Base-by-base conservation (phyloP, 1,284 basidiomycete genomes). In the Limonomyces culmigenus region DNA sequence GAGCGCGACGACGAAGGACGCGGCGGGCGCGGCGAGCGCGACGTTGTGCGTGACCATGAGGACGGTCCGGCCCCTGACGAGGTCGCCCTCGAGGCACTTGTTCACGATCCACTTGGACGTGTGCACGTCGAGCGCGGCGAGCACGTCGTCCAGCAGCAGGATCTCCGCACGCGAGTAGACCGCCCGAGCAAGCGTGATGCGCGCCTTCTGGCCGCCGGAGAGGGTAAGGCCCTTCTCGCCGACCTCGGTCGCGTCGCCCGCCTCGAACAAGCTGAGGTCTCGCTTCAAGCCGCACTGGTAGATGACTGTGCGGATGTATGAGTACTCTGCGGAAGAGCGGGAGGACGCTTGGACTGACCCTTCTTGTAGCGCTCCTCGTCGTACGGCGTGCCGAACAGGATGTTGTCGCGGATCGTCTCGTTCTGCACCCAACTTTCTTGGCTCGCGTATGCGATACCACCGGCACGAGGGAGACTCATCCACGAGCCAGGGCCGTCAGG, bases 161-260 rank as follows among this genome's bases (percentile, higher is more conserved):
- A 78, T 65, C 12, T 67, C 55, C 1, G 77, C 70, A 10, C 51
- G 50, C 18, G 72, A 72, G 49, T 83, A 83, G 4, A 83, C 60
- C 0, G 78, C 78, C 30, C 80, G 63, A 3, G 80, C 79, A 1
- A 85, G 59, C 0, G 77, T 87, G 32, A 91, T 60, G 15, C 78
- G 60, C 6, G 79, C 79, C 52, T 81, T 83, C 49, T 83, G 79
- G n/a, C 79, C 79, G 19, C 78, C 78, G 47, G 70, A 74, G n/a
- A 39, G 47, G 2, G 73, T 74, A 17, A 75, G 46, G 5, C 74
- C 74, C 47, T 68, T 70, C 49, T 76, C 73, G 5, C 74, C 74
- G 15, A 76, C 71, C 47, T 83, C 79, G 0, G 80, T 84, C 40
- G 62, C 45, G 46, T 86, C 81, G 0, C 79, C 77, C 30, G 77